phyloP scores from a whole-genome alignment of 1,139 yeast genomes.

The Blastobotrys malaysiensis region DNA sequence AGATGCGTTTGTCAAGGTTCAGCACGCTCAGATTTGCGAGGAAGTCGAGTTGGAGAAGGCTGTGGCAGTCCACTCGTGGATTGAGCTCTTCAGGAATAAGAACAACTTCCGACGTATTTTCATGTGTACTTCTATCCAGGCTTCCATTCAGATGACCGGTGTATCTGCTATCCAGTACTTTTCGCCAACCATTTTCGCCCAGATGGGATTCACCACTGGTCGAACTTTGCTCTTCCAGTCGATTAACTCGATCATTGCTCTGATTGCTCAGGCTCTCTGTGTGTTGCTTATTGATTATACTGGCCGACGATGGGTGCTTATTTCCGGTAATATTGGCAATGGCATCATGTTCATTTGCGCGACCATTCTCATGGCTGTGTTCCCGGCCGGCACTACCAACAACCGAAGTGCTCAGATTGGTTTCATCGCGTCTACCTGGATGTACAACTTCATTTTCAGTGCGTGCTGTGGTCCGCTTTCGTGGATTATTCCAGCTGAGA shows the following conservation, averaged over 20 bases:
- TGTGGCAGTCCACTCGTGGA: conserved; percentile 10
- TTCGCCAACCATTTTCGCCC: conserved; percentile 55
- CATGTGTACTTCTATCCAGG: conserved; percentile 15
- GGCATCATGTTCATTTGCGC: conserved; percentile 18
- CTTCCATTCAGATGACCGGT: conserved; percentile 61
- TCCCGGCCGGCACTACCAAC: conserved; percentile 20
- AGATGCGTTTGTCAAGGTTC: conserved; percentile 10
- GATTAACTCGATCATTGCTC: conserved; percentile 22
- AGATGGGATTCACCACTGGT: conserved; percentile 22
- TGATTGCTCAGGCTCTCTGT: conserved; percentile 20
- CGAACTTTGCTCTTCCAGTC: conserved; percentile 21
- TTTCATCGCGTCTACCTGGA: conserved; percentile 27
- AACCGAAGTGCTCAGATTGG: conserved; percentile 24
- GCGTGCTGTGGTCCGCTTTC: conserved; percentile 67
- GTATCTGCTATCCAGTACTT: conserved; percentile 59
- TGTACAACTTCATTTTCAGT: conserved; percentile 23
- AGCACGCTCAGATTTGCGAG: conserved; percentile 30
- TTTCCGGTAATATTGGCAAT: conserved; percentile 8
- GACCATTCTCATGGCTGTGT: conserved; percentile 21
- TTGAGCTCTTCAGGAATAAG: conserved; percentile 11
- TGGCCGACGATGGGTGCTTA: conserved; percentile 22
- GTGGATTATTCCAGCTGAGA: conserved; percentile 72
- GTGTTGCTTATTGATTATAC: conserved; percentile 18
- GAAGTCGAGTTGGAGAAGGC: conserved; percentile 14
- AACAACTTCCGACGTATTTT: conserved; percentile 13